Conservation (phyloP, 768 basidiomycete species). For the Leucosporidium scottii region DNA sequence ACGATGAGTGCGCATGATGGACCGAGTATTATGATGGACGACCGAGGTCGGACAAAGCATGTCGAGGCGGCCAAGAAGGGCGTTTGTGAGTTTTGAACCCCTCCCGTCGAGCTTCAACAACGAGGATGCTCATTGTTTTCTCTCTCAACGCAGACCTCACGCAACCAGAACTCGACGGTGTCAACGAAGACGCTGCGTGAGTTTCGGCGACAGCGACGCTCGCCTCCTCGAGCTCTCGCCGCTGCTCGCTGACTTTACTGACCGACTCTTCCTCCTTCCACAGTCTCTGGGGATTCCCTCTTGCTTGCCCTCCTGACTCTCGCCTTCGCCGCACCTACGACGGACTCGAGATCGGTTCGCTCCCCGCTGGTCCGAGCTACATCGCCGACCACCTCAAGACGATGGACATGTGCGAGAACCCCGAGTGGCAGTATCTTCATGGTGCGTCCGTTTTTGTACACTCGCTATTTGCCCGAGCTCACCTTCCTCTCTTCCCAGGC, state of each 20-base stretch:
- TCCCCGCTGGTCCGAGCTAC: slow-evolving; percentile 35
- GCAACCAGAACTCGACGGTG: slow-evolving; percentile 8
- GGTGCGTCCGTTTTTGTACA: slow-evolving; percentile 2
- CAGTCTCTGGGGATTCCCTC: slow-evolving; percentile 35
- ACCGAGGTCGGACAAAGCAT: slow-evolving; percentile 14
- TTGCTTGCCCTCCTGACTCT: slow-evolving; percentile 34
- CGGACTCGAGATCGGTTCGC: slow-evolving; percentile 35
- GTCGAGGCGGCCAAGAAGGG: slow-evolving; percentile 18
- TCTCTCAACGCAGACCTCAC: slow-evolving; percentile 4
- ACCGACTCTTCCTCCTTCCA: too few relatives aligned
- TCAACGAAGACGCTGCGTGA: slow-evolving; percentile 34
- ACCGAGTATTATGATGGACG: slow-evolving; percentile 35
- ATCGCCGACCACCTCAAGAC: slow-evolving; percentile 38
- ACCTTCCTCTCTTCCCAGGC: slow-evolving; percentile 18
- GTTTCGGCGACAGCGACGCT: background rate
- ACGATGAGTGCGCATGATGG: slow-evolving; percentile 39
- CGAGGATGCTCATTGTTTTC: background rate
- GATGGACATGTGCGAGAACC: slow-evolving; percentile 44
- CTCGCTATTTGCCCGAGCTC: background rate
- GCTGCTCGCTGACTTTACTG: background rate
- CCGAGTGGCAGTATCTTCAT: slow-evolving; percentile 41
- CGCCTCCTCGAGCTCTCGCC: background rate
- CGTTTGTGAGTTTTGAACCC: slow-evolving; percentile 11
- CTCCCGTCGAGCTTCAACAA: background rate
- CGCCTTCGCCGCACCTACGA: slow-evolving; percentile 31